Percentiles rank a stretch among this genome's conserved stretches.
These are phyloP conservation scores for Kodamaea nitidulidarum DNA, from an alignment of 805 yeast species.

Conservation along the genomic window DNA sequence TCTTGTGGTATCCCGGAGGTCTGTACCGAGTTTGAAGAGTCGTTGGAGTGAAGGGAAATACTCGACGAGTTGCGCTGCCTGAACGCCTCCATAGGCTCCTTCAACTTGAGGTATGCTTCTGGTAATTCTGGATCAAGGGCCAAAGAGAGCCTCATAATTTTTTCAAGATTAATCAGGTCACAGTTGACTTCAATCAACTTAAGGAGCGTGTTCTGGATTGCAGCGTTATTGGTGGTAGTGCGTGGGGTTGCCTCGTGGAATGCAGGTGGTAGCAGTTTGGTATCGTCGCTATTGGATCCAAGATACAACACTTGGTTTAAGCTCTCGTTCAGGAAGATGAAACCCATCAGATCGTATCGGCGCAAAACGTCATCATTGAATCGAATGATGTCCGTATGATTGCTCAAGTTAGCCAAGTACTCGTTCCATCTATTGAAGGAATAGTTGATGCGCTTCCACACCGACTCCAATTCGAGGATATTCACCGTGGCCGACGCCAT, in stretches of 20 bases:
- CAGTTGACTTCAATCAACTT: conserved; percentile 42
- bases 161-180: conserved; percentile 46
- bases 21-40: conserved; percentile 16
- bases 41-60: conserved; percentile 23
- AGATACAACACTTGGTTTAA: conserved; percentile 40
- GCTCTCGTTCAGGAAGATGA: conserved; percentile 41
- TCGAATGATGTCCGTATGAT: conserved; percentile 37
- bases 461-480: conserved; percentile 56
- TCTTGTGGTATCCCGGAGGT: not conserved
- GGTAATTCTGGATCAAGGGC: conserved; percentile 56
- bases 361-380: conserved; percentile 39
- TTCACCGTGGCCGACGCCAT: conserved; percentile 18
- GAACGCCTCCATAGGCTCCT: conserved; percentile 7
- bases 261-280: conserved; percentile 18
- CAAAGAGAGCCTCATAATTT: conserved; percentile 62
- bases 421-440: conserved; percentile 83
- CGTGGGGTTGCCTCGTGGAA: conserved; percentile 8
- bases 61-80: conserved; percentile 16
- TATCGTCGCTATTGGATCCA: conserved; percentile 34
- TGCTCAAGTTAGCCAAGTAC: conserved; percentile 49
- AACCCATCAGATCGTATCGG: conserved; percentile 39
- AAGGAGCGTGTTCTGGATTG: conserved; percentile 39
- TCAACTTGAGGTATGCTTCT: conserved; percentile 29
- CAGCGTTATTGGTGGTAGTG: conserved; percentile 6
- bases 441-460: conserved; percentile 62